Evolutionary conservation across 805 yeast species (phyloP), one percentile per base, ranked within the genome.

Genomic region (Clavispora fructus): DNA sequence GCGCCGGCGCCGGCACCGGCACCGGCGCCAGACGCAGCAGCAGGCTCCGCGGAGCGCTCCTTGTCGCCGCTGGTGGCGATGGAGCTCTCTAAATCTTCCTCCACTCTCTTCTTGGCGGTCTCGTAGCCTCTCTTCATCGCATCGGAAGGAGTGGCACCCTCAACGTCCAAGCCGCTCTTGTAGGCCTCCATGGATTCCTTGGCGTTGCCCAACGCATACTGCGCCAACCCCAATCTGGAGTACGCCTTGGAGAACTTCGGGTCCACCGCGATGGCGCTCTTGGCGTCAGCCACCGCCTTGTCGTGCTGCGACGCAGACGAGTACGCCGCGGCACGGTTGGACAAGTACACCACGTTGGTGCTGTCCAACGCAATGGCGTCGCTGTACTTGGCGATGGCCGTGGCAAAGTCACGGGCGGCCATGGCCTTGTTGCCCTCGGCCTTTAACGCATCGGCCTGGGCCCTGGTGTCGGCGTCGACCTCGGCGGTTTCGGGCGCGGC

Each of bases 271-370:
- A 89, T 82, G 37, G 99, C 96, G 45, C 73, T 72, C 58, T 85
- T 77, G 27, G 98, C 96, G 64, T 94, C 99, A 39, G 72, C 72
- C 35, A 86, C 78, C 3, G 99, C 98, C 51, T 77, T 71, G 13
- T 80, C 85, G 61, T 87, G 91, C 50, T 89, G 73, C 52, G 80
- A 77, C 28, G 78, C 59, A 6, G 96, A 87, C 10, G 96, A 86
- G 67, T 87, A 82, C 3, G 98, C 98, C 38, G 99, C 99, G 12
- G 99, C 98, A 62, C 99, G 82, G 71, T 94, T 94, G 31, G 98
- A 90, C 51, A 78, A 80, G 67, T 84, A 94, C 17, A 94, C 87
- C 14, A 91, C 90, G 63, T 89, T 90, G 14, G 75, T 65, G 45
- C 90, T 81, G 53, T 82, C 74, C 50, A 83, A 67, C 23, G 68